Evolutionary conservation across 306 rosid species (phyloP), one percentile per base, ranked within the genome.

Genomic region (Trifolium fragiferum): DNA sequence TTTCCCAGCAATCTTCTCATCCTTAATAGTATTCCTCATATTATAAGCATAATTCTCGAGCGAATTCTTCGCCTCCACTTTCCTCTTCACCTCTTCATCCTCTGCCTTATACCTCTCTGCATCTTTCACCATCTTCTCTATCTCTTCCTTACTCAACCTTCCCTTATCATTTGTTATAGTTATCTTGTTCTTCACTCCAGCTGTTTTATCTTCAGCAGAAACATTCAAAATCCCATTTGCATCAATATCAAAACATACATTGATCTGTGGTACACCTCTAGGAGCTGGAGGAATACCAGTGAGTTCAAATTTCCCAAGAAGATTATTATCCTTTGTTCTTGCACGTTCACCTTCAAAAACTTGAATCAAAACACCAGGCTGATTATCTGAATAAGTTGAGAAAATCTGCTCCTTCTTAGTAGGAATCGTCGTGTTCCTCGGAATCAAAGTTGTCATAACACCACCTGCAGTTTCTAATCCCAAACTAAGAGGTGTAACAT

Each of bases 1-100:
- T 40, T 87, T 93, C 55, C 84, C 92, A 0, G 77, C 84, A 23
- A 89, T 83, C 75, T 90, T 93, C 35, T 89, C 98, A 8, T 93
- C 98, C 84, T 46, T 85, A 30, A 89, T 83, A 0, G 95, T 87
- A 74, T 87, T 90, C 80, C 96, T 90, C 96, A 93, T 93, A 33
- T 89, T 93, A 7, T 93, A 93, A 0, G 98, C 95, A 33, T 90
- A 93, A 13, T 93, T 90, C 89, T 93, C 98, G 9, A 93, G 78
- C 0, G 90, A 71, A 25, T 93, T 93, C 89, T 89, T 93, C 0
- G 96, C 95, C 0, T 90, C 98, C 85, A 93, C 96, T 58, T 90
- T 93, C 86, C 74, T 93, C 92, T 90, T 93, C 83, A 90, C 95
- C 32, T 89, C 90, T 72, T 90, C 96, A 5, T 93, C 98, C 83